phyloP scores from a whole-genome alignment of 1,139 yeast genomes.

The Pichia sp. region DNA sequence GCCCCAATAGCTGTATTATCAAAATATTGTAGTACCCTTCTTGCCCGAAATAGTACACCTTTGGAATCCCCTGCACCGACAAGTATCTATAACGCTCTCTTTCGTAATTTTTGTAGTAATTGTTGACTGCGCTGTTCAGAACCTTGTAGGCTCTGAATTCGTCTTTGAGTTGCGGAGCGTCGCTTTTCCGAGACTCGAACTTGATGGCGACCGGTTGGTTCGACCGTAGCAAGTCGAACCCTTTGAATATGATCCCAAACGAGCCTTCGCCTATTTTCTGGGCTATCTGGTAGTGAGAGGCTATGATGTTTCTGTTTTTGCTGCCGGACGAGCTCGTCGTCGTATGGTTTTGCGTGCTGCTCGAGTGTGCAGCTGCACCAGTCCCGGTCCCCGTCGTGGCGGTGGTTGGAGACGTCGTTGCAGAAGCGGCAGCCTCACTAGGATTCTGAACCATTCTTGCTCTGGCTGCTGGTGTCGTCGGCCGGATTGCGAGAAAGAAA shows the following conservation, averaged over 20 bases:
- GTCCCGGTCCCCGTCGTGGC: neutral
- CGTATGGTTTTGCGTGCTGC: neutral
- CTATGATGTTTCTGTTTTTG: constrained; percentile 40
- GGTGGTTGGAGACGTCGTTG: neutral
- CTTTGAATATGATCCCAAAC: constrained; percentile 95
- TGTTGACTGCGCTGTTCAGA: constrained; percentile 51
- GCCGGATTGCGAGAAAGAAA: neutral
- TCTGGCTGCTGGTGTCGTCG: neutral
- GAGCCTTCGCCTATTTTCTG: constrained; percentile 98
- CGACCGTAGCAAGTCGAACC: constrained; percentile 68
- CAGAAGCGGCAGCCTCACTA: neutral
- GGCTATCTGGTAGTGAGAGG: constrained; percentile 87
- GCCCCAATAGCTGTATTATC: constrained; percentile 71
- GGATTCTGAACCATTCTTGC: neutral
- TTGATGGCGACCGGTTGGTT: constrained; percentile 75
- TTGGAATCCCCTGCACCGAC: constrained; percentile 68
- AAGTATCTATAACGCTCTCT: constrained; percentile 20
- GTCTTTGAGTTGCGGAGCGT: constrained; percentile 94
- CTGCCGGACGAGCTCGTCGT: neutral
- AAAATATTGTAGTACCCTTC: constrained; percentile 74
- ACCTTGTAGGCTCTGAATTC: constrained; percentile 91
- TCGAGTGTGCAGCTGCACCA: neutral
- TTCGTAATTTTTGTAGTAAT: constrained; percentile 22
- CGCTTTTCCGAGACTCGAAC: constrained; percentile 89
- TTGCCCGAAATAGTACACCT: constrained; percentile 86